A percentile compares a stretch with the other conserved stretches of the same genome.
phyloP scores from a whole-genome alignment of 345 rosid genomes.

The Isatis tinctoria region DNA sequence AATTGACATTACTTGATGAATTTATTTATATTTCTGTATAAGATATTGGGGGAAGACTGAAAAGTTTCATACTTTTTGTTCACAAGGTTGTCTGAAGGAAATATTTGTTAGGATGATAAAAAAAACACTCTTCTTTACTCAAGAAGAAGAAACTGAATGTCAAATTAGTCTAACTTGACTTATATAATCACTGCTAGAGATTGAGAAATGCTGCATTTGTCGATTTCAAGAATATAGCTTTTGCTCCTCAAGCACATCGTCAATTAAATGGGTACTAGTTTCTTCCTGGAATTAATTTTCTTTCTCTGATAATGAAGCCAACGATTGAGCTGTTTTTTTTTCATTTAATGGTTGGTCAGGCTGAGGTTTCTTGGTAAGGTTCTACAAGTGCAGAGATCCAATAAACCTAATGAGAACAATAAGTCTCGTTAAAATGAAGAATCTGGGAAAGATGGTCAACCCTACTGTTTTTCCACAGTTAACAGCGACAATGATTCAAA shows the following conservation, averaged over 20 bases:
- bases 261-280: slow-evolving; percentile 70
- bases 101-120: too few relatives aligned
- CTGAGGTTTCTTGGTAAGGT: slow-evolving; percentile 92
- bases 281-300: background rate
- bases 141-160: background rate
- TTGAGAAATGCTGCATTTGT: slow-evolving; percentile 84
- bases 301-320: background rate
- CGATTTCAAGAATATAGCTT: slow-evolving; percentile 68
- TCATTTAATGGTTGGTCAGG: slow-evolving; percentile 44
- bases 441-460: slow-evolving; percentile 33
- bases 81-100: background rate
- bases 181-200: slow-evolving; percentile 33
- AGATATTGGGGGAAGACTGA: background rate
- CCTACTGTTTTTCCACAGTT: slow-evolving; percentile 6
- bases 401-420: slow-evolving; percentile 43
- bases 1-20: background rate
- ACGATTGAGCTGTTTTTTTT: background rate
- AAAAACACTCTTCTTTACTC: background rate
- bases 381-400: slow-evolving; percentile 71
- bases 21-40: background rate
- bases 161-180: background rate
- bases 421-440: slow-evolving; percentile 41
- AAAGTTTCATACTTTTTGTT: background rate
- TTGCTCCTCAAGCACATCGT: slow-evolving; percentile 78
- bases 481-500: slow-evolving; percentile 39